These are phyloP conservation scores for Colletotrichum somersetense DNA, from an alignment of 2,329 filamentous ascomycete species.

Conservation along the genomic window DNA sequence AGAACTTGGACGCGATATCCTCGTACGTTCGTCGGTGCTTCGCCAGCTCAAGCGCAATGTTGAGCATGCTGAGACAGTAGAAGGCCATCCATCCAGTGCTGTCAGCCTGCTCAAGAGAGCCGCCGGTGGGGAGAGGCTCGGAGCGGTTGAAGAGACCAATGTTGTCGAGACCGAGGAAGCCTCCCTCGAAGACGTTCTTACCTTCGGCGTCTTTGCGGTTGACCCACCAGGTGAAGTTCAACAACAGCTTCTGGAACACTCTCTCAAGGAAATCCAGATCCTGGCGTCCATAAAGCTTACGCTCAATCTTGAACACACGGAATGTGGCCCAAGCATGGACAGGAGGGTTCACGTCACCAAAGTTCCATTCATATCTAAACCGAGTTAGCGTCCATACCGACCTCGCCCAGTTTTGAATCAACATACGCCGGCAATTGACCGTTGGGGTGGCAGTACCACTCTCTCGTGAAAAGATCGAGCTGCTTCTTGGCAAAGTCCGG, in stretches of 20 bases:
- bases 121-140: constrained; percentile 92
- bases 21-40: constrained; percentile 97
- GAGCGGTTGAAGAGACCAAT: constrained; percentile 98
- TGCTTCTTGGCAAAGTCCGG: constrained; percentile 99
- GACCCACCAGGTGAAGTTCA: constrained; percentile 99
- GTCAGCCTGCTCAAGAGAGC: constrained; percentile 94
- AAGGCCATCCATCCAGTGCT: constrained; percentile 99
- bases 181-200: constrained; percentile 97
- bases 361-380: constrained; percentile 88
- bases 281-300: constrained; percentile 95
- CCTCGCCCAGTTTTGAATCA: background rate
- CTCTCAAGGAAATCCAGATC: constrained; percentile 96
- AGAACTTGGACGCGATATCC: constrained; percentile 98
- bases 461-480: constrained; percentile 92
- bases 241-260: constrained; percentile 93
- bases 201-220: constrained; percentile 95
- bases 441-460: constrained; percentile 99
- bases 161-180: constrained; percentile 95
- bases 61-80: constrained; percentile 96
- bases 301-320: constrained; percentile 96
- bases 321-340: constrained; percentile 98
- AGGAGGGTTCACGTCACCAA: constrained; percentile 95
- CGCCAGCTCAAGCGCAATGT: constrained; percentile 93
- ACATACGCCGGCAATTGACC: constrained; percentile 89
- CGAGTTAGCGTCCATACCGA: constrained; percentile 41